These are phyloP conservation scores for Pythium aquatile DNA, from an alignment of 352 stramenopile species.

Conservation along the genomic window DNA sequence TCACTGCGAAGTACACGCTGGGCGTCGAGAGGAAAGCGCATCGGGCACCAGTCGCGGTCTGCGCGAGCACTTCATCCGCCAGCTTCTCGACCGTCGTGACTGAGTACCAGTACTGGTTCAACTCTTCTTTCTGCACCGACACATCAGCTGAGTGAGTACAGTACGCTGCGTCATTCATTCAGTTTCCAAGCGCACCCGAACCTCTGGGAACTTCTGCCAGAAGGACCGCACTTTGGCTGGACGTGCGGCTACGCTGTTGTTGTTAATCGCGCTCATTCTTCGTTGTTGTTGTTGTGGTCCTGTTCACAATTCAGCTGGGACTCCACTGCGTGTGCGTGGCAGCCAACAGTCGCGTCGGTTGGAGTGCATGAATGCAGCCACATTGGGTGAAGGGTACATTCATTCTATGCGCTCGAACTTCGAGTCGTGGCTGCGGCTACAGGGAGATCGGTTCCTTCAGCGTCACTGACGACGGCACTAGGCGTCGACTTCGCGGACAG, in stretches of 20 bases:
- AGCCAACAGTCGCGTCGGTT: conserved; percentile 15
- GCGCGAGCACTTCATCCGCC: conserved; percentile 56
- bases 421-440: neutral
- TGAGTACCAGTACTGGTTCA: conserved; percentile 98
- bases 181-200: conserved; percentile 12
- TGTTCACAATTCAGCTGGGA: neutral
- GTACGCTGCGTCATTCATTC: neutral
- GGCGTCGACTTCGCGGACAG: conserved; percentile 8
- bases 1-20: conserved; percentile 92
- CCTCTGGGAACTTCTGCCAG: conserved; percentile 72
- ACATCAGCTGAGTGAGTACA: neutral
- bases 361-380: neutral
- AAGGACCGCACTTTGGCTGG: conserved; percentile 39
- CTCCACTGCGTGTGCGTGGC: neutral
- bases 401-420: conserved; percentile 13
- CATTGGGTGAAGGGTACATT: conserved; percentile 20
- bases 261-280: conserved; percentile 12
- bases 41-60: conserved; percentile 39
- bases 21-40: conserved; percentile 94
- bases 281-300: neutral
- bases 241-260: conserved; percentile 23
- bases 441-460: conserved; percentile 12
- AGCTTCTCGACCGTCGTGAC: conserved; percentile 78
- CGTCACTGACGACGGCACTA: conserved; percentile 10
- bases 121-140: conserved; percentile 79